phyloP scores from a whole-genome alignment of 495 filamentous ascomycete genomes.

The Chaetomidium leptoderma region DNA sequence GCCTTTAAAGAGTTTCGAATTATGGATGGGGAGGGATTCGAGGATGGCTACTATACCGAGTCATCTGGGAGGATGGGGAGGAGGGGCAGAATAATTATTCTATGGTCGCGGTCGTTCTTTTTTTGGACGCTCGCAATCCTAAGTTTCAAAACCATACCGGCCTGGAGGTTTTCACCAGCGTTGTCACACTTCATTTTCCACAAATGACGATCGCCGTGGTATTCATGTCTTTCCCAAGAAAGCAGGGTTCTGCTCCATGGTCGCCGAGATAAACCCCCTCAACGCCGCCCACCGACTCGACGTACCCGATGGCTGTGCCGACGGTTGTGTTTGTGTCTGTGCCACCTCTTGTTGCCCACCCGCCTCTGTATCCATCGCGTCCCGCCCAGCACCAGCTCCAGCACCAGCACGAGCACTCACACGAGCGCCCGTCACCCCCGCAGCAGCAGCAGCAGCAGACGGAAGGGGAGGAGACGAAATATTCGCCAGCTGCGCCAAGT shows the following conservation, averaged over 20 bases:
- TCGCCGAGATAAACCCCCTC: slow-evolving; percentile 64
- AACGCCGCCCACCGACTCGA: slow-evolving; percentile 64
- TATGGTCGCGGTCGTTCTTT: not conserved
- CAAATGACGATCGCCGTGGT: not conserved
- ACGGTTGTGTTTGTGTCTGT: slow-evolving; percentile 18
- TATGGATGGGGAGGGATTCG: not conserved
- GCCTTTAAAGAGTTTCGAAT: not conserved
- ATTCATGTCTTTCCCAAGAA: slow-evolving; percentile 39
- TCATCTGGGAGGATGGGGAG: not conserved
- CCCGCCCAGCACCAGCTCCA: not conserved
- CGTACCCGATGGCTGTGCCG: slow-evolving; percentile 36
- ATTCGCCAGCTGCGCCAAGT: slow-evolving; percentile 62
- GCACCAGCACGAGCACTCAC: not conserved
- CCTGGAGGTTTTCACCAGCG: not conserved
- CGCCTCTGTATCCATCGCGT: slow-evolving; percentile 14
- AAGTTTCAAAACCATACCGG: no score
- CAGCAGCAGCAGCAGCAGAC: not conserved
- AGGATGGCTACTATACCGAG: not conserved
- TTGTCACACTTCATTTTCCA: not conserved
- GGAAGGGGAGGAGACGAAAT: no score
- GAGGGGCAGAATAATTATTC: no score
- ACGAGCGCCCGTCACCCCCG: not conserved
- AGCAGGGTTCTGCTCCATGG: slow-evolving; percentile 68
- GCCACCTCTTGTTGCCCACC: slow-evolving; percentile 14
- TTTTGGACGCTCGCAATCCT: no score